Evolutionary conservation across 2,329 filamentous ascomycete species (phyloP), one percentile per base, ranked within the genome.

Genomic region (Penicillium sclerotigenum): DNA sequence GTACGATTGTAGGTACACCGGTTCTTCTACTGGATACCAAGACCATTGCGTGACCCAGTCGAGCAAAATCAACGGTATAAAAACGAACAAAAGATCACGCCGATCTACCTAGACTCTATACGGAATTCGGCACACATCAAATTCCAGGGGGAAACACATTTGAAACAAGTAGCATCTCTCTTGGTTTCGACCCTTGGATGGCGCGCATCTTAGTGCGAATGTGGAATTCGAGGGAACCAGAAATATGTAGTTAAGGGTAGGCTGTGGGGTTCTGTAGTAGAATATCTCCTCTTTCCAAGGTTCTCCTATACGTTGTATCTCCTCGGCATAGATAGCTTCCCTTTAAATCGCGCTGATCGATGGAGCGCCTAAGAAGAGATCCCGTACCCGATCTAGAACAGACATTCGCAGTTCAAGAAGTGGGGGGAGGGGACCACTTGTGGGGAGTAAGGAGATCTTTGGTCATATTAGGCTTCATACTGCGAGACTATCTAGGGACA

Each of bases 301-400:
- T 13, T 20, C 36, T 36, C 34, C 13, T 24, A 14, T n/a, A 28
- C 28, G 41, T 18, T 41, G 36, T 49, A 49, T 38, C 24, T 38
- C 43, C 43, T 29, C 46, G 18, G 20, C 42, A 43, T 8, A 16
- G 24, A 33, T 20, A 33, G 26, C 36, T 24, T 45, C 33, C 28
- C 38, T 38, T 29, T 26, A 38, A 46, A 28, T 46, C n/a, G 37
- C 37, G n/a, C 20, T 31, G 43, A 51, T 38, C 47, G 14, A 33
- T 29, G 11, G 20, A 43, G 14, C 26, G 26, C 22, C 37, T 20
- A 33, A 33, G 31, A 47, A 26, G 31, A 43, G 49, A 52, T 52
- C 26, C 18, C 41, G 22, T 10, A 18, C 16, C 4, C 10, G 26
- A 52, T 55, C 53, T 55, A 51, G 53, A 52, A 40, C 53, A 16